Evolutionary conservation across 148 eudicot species (phyloP).

Genomic region (Cornus suecica): DNA sequence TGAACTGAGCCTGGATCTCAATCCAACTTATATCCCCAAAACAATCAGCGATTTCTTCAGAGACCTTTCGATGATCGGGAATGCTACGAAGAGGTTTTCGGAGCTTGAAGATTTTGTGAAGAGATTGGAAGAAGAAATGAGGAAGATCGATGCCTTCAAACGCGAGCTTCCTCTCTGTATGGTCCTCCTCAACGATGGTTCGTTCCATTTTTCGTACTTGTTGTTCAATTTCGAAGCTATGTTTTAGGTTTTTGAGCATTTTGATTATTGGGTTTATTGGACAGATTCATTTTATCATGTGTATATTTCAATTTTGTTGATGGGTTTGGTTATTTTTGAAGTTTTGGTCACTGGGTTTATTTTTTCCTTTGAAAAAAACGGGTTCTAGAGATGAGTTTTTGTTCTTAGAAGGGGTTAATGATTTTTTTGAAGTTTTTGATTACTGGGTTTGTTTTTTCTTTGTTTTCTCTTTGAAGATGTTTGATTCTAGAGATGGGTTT

Average conservation of each 20-base stretch:
- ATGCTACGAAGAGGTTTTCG: slow-evolving; percentile 29
- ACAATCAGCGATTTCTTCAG: slow-evolving; percentile 33
- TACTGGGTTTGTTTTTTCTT: background rate
- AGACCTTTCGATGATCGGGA: slow-evolving; percentile 34
- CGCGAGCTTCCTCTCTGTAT: slow-evolving; percentile 71
- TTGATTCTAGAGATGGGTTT: background rate
- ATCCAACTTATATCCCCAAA: slow-evolving; percentile 35
- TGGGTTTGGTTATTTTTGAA: slow-evolving; percentile 8
- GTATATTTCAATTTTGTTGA: background rate
- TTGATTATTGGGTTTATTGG: background rate
- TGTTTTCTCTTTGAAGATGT: slow-evolving; percentile 14
- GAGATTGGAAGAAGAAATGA: slow-evolving; percentile 52
- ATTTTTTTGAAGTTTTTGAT: background rate
- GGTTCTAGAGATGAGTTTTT: background rate
- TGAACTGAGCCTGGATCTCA: slow-evolving; percentile 46
- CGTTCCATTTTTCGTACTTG: slow-evolving; percentile 5
- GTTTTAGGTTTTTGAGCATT: background rate
- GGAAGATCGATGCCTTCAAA: slow-evolving; percentile 61
- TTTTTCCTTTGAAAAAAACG: slow-evolving; percentile 12
- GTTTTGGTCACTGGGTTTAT: background rate
- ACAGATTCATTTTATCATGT: background rate
- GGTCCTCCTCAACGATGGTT: slow-evolving; percentile 71
- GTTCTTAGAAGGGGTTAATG: too few relatives aligned
- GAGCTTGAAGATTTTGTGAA: slow-evolving; percentile 43
- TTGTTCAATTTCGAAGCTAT: background rate